These are phyloP conservation scores for Hydrangea macrophylla DNA, from an alignment of 148 eudicot genomes.

Conservation along the genomic window DNA sequence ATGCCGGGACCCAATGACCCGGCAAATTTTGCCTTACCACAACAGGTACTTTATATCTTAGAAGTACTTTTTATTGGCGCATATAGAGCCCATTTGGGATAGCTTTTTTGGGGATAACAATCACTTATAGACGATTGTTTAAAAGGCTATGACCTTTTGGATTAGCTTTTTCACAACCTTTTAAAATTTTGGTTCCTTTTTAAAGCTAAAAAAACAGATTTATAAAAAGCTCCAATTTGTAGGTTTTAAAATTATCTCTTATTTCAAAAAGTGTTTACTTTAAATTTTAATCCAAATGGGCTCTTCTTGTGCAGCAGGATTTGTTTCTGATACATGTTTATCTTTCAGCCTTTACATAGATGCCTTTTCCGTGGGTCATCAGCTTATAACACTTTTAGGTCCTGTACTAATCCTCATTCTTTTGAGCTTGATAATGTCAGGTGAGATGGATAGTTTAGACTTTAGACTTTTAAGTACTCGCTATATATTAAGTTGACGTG, in stretches of 20 bases:
- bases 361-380: conserved; percentile 94
- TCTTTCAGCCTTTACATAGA: conserved; percentile 71
- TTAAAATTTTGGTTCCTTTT: too few relatives aligned
- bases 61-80: too few relatives aligned
- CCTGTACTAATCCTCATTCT: conserved; percentile 87
- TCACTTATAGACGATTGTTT: too few relatives aligned
- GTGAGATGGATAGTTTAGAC: conserved; percentile 28
- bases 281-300: background rate
- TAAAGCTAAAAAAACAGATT: too few relatives aligned
- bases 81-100: too few relatives aligned
- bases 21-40: conserved; percentile 84
- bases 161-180: conserved; percentile 4
- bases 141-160: too few relatives aligned
- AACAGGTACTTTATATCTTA: conserved; percentile 95
- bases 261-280: too few relatives aligned
- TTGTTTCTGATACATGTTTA: conserved; percentile 13
- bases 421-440: conserved; percentile 77
- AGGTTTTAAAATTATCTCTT: too few relatives aligned
- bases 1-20: conserved; percentile 93
- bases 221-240: too few relatives aligned
- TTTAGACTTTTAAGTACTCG: conserved; percentile 90
- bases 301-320: conserved; percentile 5
- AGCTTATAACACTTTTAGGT: conserved; percentile 78
- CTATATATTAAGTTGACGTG: too few relatives aligned
- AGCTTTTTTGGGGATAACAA: too few relatives aligned